Base-by-base conservation (phyloP, 2,329 filamentous ascomycete genomes). In the Amauroascus niger region DNA sequence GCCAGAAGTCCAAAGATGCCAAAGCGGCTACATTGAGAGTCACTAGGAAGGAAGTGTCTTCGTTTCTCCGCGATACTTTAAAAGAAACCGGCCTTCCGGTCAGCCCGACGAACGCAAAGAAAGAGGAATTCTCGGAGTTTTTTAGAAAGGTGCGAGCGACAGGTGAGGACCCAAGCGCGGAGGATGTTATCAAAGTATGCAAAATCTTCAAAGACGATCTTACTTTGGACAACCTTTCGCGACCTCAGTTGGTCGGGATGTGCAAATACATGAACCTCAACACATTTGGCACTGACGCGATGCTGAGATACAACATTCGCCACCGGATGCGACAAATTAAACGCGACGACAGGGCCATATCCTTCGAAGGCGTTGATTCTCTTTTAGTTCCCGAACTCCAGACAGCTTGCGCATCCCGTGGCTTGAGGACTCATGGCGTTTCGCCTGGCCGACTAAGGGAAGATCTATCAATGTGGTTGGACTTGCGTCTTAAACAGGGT, bases 271-370 rank as follows among this genome's bases (percentile, higher is more conserved):
- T 98, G 84, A 96, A 94, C 72, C 80, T 98, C 54, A 93, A 91
- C 74, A 91, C 89, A 0, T 96, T 97, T 64, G 93, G 93, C 60
- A 97, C 93, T 20, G 93, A 98, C 71, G 88, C 89, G 70, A 95
- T 98, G 86, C 83, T 98, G 49, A 87, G 93, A 53, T 98, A 98
- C 74, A 89, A 95, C 69, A 83, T 98, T 64, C 88, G 93, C 55
- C 90, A 97, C 73, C 87, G 91, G 58, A 98, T 98, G 93, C 83
- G 91, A 63, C 93, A 98, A 73, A 97, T 97, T 78, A 98, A 98
- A 82, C 85, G 91, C 59, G 93, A 98, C 66, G 93, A 98, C 73
- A 84, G 84, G 61, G 89, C 90, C 59, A 98, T 98, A 67, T 86
- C 83, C 68, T 95, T 85, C 66, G 93, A 98, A 71, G 90, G 93